Evolutionary conservation across 352 stramenopile genomes (phyloP), one percentile per base, ranked within the genome.

Genomic region (Globisporangium mamillatum): DNA sequence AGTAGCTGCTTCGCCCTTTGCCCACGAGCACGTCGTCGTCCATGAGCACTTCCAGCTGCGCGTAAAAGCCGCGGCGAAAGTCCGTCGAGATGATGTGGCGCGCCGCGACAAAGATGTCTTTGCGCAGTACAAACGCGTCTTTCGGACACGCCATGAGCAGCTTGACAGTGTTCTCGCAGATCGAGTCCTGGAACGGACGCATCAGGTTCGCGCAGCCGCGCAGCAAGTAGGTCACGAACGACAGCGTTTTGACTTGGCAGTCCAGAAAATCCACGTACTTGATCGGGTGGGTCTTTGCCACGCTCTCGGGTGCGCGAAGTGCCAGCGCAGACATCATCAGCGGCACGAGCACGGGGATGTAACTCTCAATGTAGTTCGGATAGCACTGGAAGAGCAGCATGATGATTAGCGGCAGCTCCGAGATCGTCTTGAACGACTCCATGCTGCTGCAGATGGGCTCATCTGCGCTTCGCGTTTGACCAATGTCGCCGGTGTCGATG

Each of bases 351-450:
- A 93, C 87, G 2, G 93, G 84, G 53, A 99, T 98, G 75, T 98
- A 98, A 53, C 79, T 93, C 79, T 98, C 96, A 29, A 99, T 95
- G 73, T 97, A 98, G 61, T 92, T 98, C 20, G 95, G 95, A 78
- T 99, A 99, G 61, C 98, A 94, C 80, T 99, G 97, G 68, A 99
- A 99, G 46, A 99, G 89, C 56, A 99, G 78, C 94, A 99, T 99
- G 65, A 99, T 97, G 75, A 98, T 98, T 52, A 99, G 77, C n/a
- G 97, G 97, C 64, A 97, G 92, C 79, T 99, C 98, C 6, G 93
- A 97, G 53, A 99, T 90, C 20, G 98, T 96, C 71, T 96, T 97
- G 76, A 98, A 98, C 38, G 92, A 98, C 70, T 98, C 90, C 67
- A 94, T 80, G 68, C 87, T 93, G 69, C 80, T 89, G 65, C 81